Evolutionary conservation across 139 green algal species (phyloP).

Genomic region (Microglena sp.): DNA sequence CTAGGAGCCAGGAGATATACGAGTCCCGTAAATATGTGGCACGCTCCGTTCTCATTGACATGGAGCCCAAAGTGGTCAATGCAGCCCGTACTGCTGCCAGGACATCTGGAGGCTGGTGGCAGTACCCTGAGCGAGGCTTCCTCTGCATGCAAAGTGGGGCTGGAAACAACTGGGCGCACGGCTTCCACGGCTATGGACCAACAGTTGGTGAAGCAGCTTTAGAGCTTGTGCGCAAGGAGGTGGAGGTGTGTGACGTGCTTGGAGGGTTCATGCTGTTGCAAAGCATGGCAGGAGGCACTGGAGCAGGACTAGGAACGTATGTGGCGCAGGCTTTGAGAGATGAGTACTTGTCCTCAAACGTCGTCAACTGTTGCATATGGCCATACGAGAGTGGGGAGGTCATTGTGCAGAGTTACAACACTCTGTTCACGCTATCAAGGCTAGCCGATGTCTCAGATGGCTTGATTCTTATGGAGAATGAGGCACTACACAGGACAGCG

Average conservation of each 20-base stretch:
- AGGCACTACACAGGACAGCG: slow-evolving; percentile 41
- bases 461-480: slow-evolving; percentile 57
- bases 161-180: slow-evolving; percentile 82
- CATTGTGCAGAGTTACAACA: slow-evolving; percentile 78
- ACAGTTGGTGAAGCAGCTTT: slow-evolving; percentile 18
- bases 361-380: slow-evolving; percentile 77
- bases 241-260: slow-evolving; percentile 59
- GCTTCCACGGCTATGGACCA: slow-evolving; percentile 53
- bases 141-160: slow-evolving; percentile 52
- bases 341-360: slow-evolving; percentile 44
- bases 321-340: slow-evolving; percentile 53
- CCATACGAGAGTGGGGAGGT: slow-evolving; percentile 21
- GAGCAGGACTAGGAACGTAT: slow-evolving; percentile 62
- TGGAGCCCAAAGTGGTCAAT: slow-evolving; percentile 71
- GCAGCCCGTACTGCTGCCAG: slow-evolving; percentile 11
- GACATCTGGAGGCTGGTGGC: slow-evolving; percentile 36
- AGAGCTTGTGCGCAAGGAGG: slow-evolving; percentile 46
- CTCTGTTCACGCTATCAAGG: slow-evolving; percentile 56
- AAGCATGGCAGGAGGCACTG: slow-evolving; percentile 75
- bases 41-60: slow-evolving; percentile 69
- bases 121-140: slow-evolving; percentile 27
- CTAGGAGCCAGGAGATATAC: neutral
- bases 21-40: slow-evolving; percentile 21
- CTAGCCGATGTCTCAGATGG: slow-evolving; percentile 48
- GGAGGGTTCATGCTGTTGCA: slow-evolving; percentile 72